Evolutionary conservation across 73 alveolate genomes (phyloP), one percentile per base, ranked within the genome.

Genomic region (Paramecium primaurelia): DNA sequence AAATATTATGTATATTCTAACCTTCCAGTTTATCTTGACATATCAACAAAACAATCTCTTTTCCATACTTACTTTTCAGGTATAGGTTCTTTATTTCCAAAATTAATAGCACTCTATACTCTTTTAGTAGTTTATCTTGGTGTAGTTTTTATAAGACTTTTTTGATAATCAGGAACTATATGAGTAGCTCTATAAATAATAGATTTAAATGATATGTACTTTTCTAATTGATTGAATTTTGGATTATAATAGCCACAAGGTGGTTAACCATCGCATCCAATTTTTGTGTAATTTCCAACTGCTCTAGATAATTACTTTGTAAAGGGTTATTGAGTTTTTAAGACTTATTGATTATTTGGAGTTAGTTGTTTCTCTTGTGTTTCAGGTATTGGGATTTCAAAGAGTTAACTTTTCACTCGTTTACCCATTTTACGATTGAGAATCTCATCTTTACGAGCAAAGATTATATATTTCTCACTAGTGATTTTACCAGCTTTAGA

Each of bases 401-500:
- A 9, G n/a, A 30, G 59, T 37, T 73, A n/a, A 11, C 47, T 73
- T 40, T 30, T 73, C 37, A 73, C 40, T 44, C 60, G 6, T 73
- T 73, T 73, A 11, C 87, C 64, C 59, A 30, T 73, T 73, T 38
- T 73, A 18, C 47, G 40, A 40, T 73, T 73, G n/a, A 73, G 40
- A 40, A 73, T 73, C 32, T 89, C 94, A 34, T 71, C 90, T 30
- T 89, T 89, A n/a, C 92, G 77, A 2, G 58, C 45, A 45, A 89
- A 89, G 8, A 89, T 89, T 7, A 89, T 89, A 47, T 45, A 89
- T 18, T 89, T 89, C 58, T 89, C 94, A 47, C 88, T 58, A 22
- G 94, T 89, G 12, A 89, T 71, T 54, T 83, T 89, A 32, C 94
- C 94, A 10, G 94, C 94, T 47, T 89, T 89, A 14, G 94, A 89